Evolutionary conservation across 768 basidiomycete species (phyloP), one percentile per base, ranked within the genome.

Genomic region (Xerocomellus dryophilus): DNA sequence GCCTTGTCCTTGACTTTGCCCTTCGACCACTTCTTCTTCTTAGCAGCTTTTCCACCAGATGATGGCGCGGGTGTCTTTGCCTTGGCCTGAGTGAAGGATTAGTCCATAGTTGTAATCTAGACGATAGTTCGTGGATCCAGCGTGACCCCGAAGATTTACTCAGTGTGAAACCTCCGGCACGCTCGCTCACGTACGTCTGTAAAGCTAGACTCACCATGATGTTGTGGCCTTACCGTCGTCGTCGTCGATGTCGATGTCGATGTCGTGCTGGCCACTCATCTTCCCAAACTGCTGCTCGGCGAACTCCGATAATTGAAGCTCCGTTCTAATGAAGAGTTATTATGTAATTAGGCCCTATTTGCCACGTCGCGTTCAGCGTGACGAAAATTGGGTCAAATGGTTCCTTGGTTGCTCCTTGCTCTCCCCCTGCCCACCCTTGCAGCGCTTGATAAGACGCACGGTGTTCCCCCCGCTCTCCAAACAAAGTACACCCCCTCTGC

Each of bases 21-120:
- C 84, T 98, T 98, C 66, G 93, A 97, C 95, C 95, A 98, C 84
- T 98, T 98, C 92, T 98, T 98, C 85, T 98, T 98, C 84, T 98
- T 98, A 59, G 90, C 92, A 69, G 88, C 77, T 74, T 93, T 93
- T 71, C 90, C 88, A 62, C 88, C 86, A 61, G 82, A 76, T 46
- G 85, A 78, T 57, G 79, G 70, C 56, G 80, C 76, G 55, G 86
- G 75, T 61, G 90, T 75, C 68, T 85, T 78, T 78, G 86, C 85
- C 82, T 90, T 90, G 70, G 89, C 86, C 81, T 86, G 82, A 74
- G 47, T 51, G 50, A 61, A 7, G 21, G 41, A 55, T 64, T 15
- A 66, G 59, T 46, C 18, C 29, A 45, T 32, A 34, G 1, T 20
- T 15, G 55, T 54, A 51, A 71, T 71, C 70, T 23, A 25, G 48